phyloP scores from a whole-genome alignment of 2,329 filamentous ascomycete genomes.

The Cladophialophora carrionii region DNA sequence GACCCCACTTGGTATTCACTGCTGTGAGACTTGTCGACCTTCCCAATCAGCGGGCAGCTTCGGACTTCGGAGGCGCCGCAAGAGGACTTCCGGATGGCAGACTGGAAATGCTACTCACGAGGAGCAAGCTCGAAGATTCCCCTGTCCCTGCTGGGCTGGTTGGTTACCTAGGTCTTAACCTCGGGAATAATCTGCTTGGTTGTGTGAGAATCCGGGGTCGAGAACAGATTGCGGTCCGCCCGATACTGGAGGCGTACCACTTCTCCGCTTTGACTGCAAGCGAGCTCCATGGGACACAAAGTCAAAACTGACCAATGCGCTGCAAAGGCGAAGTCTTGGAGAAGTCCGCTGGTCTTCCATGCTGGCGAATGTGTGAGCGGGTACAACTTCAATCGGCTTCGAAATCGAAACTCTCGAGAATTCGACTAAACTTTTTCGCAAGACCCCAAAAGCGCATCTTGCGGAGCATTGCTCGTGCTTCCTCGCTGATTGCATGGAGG shows the following conservation, averaged over 20 bases:
- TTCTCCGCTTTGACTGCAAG: not conserved
- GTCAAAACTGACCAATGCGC: not conserved
- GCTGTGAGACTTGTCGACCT: not conserved
- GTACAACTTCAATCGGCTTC: conserved; percentile 14
- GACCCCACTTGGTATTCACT: not conserved
- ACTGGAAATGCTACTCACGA: not conserved
- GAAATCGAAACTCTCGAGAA: conserved; percentile 30
- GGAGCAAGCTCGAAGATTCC: not conserved
- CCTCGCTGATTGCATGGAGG: conserved; percentile 25
- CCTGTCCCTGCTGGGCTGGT: not conserved
- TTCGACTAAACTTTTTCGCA: conserved; percentile 30
- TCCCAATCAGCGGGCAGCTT: conserved; percentile 1
- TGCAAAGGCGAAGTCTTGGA: not conserved
- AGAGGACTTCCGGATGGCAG: not conserved
- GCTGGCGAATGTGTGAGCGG: not conserved
- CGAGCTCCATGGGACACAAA: not conserved
- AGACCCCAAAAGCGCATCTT: conserved; percentile 32
- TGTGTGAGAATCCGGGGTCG: not conserved
- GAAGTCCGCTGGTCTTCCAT: not conserved
- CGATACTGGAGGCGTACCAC: conserved; percentile 11
- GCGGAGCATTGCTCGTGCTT: conserved; percentile 31
- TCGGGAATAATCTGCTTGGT: not conserved
- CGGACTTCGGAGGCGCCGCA: conserved; percentile 26
- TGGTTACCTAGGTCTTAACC: not conserved
- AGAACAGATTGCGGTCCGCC: not conserved